Evolutionary conservation across 352 stramenopile species (phyloP).

Genomic region (Phytophthora niederhauseri): DNA sequence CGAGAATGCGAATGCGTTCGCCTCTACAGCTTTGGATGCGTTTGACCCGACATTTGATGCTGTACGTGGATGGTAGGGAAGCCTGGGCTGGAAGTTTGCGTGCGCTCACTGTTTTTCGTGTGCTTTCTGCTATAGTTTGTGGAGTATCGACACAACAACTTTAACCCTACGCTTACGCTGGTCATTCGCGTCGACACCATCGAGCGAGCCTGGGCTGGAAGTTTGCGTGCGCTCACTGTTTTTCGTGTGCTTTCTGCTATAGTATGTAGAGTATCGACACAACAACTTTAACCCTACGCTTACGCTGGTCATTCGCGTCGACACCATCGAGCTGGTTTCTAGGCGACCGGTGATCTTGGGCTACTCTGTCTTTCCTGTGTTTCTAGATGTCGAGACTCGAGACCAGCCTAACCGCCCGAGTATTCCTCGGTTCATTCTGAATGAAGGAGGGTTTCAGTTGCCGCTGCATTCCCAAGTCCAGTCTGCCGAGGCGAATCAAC

Average conservation of each 20-base stretch:
- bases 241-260: conserved; percentile 1
- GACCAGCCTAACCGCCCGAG: conserved; percentile 58
- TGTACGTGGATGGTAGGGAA: conserved; percentile 33
- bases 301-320: conserved; percentile 85
- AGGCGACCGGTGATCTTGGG: conserved; percentile 69
- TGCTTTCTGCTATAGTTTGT: conserved; percentile 43
- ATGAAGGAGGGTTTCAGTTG: conserved; percentile 80
- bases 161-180: conserved; percentile 86
- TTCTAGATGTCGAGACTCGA: conserved; percentile 68
- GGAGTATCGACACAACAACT: conserved; percentile 76
- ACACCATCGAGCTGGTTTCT: conserved; percentile 71
- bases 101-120: conserved; percentile 5
- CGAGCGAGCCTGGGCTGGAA: not conserved
- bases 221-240: conserved; percentile 5
- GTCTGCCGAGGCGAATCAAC: conserved; percentile 37
- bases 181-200: conserved; percentile 86
- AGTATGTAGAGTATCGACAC: conserved; percentile 82
- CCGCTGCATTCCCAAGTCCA: conserved; percentile 61
- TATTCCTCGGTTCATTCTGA: conserved; percentile 60
- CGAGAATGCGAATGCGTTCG: conserved; percentile 38
- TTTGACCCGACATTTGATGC: conserved; percentile 58
- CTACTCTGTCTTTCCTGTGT: conserved; percentile 75
- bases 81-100: not conserved
- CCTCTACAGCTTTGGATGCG: conserved; percentile 26
- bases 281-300: conserved; percentile 78